Conservation (phyloP, 768 basidiomycete genomes). For the Auricularia heimuer region DNA sequence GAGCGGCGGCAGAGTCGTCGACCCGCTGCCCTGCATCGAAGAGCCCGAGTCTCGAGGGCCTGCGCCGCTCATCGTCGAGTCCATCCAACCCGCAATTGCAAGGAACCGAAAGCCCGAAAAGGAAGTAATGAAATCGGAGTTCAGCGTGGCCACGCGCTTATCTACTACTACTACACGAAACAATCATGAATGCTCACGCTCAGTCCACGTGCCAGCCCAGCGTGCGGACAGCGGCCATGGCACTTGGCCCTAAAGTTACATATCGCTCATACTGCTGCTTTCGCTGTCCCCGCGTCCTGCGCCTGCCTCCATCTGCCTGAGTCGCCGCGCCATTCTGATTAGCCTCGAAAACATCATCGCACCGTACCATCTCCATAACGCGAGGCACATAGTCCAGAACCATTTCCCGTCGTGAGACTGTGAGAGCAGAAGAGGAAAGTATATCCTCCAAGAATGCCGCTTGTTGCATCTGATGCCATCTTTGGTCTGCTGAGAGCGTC, state of each 20-base stretch:
- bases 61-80: not conserved
- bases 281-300: constrained; percentile 53
- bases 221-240: constrained; percentile 21
- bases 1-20: not conserved
- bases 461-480: constrained; percentile 30
- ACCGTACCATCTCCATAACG: constrained; percentile 51
- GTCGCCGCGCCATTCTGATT: constrained; percentile 5
- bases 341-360: constrained; percentile 49
- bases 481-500: not conserved
- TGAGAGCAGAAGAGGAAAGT: constrained; percentile 22
- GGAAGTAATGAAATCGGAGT: not conserved
- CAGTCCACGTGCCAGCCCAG: not conserved
- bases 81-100: not conserved
- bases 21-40: not conserved
- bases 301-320: constrained; percentile 20
- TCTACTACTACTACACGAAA: not conserved
- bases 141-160: not conserved
- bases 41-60: not conserved
- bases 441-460: constrained; percentile 38
- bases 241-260: constrained; percentile 30
- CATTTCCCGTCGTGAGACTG: constrained; percentile 26
- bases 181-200: not conserved
- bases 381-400: constrained; percentile 64
- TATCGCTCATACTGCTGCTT: constrained; percentile 33
- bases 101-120: not conserved